These are phyloP conservation scores for Penicillium manginii DNA, from an alignment of 495 filamentous ascomycete genomes.

Conservation along the genomic window DNA sequence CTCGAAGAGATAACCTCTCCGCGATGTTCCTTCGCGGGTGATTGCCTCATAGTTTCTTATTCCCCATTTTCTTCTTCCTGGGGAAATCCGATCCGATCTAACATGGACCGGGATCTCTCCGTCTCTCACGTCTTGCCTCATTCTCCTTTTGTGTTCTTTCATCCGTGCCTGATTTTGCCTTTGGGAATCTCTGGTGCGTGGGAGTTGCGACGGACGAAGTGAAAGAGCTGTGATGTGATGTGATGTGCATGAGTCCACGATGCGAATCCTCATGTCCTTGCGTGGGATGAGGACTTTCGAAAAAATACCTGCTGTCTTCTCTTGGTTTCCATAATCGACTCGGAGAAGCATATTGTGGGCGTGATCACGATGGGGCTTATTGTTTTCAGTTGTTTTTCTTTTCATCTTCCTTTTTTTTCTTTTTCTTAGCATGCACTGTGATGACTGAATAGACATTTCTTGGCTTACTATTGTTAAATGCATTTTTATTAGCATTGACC, in stretches of 20 bases:
- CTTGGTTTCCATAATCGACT: slow-evolving; percentile 7
- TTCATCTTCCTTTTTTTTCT: slow-evolving; percentile 13
- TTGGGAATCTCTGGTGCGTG: slow-evolving; percentile 10
- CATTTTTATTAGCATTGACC: slow-evolving; percentile 20
- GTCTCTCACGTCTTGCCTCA: slow-evolving; percentile 2
- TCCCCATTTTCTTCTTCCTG: slow-evolving; percentile 3
- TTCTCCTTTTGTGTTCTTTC: slow-evolving; percentile 13
- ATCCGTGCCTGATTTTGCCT: slow-evolving; percentile 12
- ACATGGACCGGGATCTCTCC: slow-evolving; percentile 3
- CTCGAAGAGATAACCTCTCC: slow-evolving; percentile 31
- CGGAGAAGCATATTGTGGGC: slow-evolving; percentile 12
- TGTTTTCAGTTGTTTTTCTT: slow-evolving; percentile 14
- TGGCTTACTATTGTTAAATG: slow-evolving; percentile 22
- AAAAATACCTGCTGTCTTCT: slow-evolving; percentile 4
- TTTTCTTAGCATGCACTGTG: slow-evolving; percentile 35
- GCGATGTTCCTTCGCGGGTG: slow-evolving; percentile 20
- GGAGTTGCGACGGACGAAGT: slow-evolving; percentile 21
- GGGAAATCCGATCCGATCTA: background rate
- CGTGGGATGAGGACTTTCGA: slow-evolving; percentile 1
- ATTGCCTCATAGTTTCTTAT: slow-evolving; percentile 10
- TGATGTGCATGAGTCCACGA: slow-evolving; percentile 26
- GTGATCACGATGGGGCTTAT: slow-evolving; percentile 17
- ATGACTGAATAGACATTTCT: slow-evolving; percentile 36
- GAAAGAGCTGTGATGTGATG: slow-evolving; percentile 22
- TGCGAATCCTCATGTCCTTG: slow-evolving; percentile 6